Base-by-base conservation (phyloP, 345 rosid genomes). In the Geranium brycei region DNA sequence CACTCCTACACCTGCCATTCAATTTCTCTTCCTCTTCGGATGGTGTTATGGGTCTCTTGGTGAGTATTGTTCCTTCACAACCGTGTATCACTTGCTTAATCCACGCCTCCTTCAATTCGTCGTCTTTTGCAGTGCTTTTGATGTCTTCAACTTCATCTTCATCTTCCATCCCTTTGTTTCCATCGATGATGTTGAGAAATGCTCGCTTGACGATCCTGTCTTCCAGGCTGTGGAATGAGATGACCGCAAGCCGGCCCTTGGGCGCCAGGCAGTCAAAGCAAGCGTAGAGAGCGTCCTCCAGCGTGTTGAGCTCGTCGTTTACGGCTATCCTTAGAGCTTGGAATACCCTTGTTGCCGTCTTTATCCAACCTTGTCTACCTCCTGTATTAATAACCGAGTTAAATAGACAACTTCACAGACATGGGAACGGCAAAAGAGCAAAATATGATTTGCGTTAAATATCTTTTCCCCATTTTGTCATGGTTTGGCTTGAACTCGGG, bases 281-380 rank as follows among this genome's bases (percentile, higher is more conserved):
- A 62, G 83, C 78, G 69, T 77, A 65, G 31, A 86, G 88, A 16
- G 98, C 73, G 68, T 82, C 77, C 72, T 85, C 85, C 64, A 92
- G 79, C 1, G 89, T 81, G 68, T 76, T 82, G 23, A 92, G 96
- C 72, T 92, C 98, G 72, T 92, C 93, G 40, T 92, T 92, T 41
- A 92, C 98, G 38, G 96, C 95, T 19, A 89, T 92, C 70, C 98
- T 78, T 60, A 92, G 81, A 23, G 95, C 93, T 73, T 92, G 98
- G 64, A 89, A 92, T 64, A 89, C 96, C 59, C 95, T 80, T 31
- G 91, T 87, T 38, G 98, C 98, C n/a, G 95, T 87, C 75, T 92
- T 89, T 73, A 92, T 80, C 96, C 95, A 92, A 65, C 98, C 96
- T 78, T 83, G 98, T 77, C 96, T 83, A 60, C 96, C 91, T 57